Conservation (phyloP, 2,329 filamentous ascomycete genomes). For the Ophiostoma himal-ulmi region DNA sequence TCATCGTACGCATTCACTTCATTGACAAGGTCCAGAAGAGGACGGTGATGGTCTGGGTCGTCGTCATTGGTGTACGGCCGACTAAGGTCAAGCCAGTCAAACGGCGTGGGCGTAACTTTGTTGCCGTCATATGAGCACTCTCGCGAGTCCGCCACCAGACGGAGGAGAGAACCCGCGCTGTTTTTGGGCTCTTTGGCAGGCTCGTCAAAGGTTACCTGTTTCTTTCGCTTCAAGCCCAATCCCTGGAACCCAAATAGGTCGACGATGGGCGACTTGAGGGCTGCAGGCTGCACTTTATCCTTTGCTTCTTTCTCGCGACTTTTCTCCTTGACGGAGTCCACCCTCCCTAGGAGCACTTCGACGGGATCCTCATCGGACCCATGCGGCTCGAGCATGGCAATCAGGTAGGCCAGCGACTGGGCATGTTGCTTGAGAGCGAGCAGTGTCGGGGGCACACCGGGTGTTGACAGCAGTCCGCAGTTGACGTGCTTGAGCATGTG, state of each 20-base stretch:
- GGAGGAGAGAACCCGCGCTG: not conserved
- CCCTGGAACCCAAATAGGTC: not conserved
- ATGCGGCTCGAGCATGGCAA: slow-evolving; percentile 42
- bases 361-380: slow-evolving; percentile 19
- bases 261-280: not conserved
- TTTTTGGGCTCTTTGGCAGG: not conserved
- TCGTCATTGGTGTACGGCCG: slow-evolving; percentile 42
- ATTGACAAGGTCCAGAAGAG: slow-evolving; percentile 44
- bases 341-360: slow-evolving; percentile 7
- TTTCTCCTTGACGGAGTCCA: not conserved
- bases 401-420: slow-evolving; percentile 50
- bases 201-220: not conserved
- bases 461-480: slow-evolving; percentile 53
- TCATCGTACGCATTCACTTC: slow-evolving; percentile 41
- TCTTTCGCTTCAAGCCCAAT: not conserved
- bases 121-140: not conserved
- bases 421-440: slow-evolving; percentile 54
- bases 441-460: slow-evolving; percentile 48
- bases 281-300: not conserved
- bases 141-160: slow-evolving; percentile 6
- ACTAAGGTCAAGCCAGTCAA: slow-evolving; percentile 53
- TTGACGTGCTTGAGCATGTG: slow-evolving; percentile 45
- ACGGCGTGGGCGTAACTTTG: slow-evolving; percentile 39
- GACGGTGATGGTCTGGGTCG: slow-evolving; percentile 43
- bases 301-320: not conserved